Percentiles rank a stretch among this genome's conserved stretches.
Evolutionary conservation across 768 basidiomycete genomes (phyloP).

Genomic region (Albatrellus ellisii): DNA sequence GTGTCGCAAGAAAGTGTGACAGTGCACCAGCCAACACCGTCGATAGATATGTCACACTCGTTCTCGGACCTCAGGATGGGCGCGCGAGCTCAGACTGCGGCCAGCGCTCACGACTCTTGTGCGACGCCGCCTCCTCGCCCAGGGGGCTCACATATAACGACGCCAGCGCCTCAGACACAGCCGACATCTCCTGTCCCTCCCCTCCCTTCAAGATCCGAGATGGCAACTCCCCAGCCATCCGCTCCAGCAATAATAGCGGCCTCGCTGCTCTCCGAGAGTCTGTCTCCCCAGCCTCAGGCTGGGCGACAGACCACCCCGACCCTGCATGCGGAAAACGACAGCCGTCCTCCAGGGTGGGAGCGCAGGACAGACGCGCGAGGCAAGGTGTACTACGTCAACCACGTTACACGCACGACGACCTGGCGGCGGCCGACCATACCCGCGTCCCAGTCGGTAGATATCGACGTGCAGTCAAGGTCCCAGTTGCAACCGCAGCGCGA

Average conservation of each 20-base stretch:
- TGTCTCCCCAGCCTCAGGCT: background rate
- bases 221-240: too few relatives aligned
- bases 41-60: conserved; percentile 7
- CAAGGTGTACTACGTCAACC: conserved; percentile 79
- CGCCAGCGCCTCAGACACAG: background rate
- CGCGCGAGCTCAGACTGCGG: too few relatives aligned
- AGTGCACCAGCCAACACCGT: conserved; percentile 13
- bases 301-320: conserved; percentile 1
- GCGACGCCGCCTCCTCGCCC: too few relatives aligned
- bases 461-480: conserved; percentile 12
- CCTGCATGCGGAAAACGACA: conserved; percentile 23
- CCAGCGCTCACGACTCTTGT: too few relatives aligned
- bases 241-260: too few relatives aligned
- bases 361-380: conserved; percentile 61
- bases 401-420: conserved; percentile 66
- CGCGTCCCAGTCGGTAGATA: conserved; percentile 12
- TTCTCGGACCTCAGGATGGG: conserved; percentile 8
- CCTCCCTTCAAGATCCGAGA: background rate
- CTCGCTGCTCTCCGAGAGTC: background rate
- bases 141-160: too few relatives aligned
- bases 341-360: conserved; percentile 76
- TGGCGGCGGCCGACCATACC: conserved; percentile 55
- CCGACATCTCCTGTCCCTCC: background rate
- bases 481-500: conserved; percentile 11
- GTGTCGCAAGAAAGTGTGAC: conserved; percentile 21